Percentiles rank a stretch among this genome's conserved stretches.
These are phyloP conservation scores for Aspergillus pseudoterreus DNA, from an alignment of 2,329 filamentous ascomycete species.

Conservation along the genomic window DNA sequence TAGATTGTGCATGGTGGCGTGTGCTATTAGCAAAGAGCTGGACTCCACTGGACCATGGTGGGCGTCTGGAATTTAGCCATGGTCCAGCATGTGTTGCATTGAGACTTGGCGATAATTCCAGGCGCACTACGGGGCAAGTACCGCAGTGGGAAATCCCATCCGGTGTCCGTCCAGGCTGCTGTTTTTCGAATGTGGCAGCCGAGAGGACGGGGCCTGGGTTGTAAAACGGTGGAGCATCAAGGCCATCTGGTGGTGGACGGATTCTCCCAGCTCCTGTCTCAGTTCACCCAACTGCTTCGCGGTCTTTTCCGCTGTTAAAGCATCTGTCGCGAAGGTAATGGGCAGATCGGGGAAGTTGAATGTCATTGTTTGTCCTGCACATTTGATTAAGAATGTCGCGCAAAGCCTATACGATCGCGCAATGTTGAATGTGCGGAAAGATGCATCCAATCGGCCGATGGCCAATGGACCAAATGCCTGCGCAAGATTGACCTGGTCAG, in stretches of 20 bases:
- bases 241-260: not conserved
- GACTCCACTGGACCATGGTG: no score
- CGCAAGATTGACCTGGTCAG: conserved; percentile 4
- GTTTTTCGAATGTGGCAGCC: not conserved
- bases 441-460: conserved; percentile 7
- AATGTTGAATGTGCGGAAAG: conserved; percentile 12
- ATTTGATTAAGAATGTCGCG: conserved; percentile 7
- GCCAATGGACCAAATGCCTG: conserved; percentile 7
- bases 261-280: not conserved
- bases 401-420: conserved; percentile 5
- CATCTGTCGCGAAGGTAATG: conserved; percentile 1
- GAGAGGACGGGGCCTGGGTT: not conserved
- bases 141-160: no score
- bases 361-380: conserved; percentile 4
- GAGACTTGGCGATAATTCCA: no score
- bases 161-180: no score
- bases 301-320: not conserved
- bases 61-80: no score
- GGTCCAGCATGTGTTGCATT: no score
- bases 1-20: no score
- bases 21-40: no score
- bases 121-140: no score
- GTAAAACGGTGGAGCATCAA: not conserved
- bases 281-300: not conserved
- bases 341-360: conserved; percentile 1